These are phyloP conservation scores for Hordeum marinum DNA, from an alignment of 176 grass and related monocot genomes.

Conservation along the genomic window DNA sequence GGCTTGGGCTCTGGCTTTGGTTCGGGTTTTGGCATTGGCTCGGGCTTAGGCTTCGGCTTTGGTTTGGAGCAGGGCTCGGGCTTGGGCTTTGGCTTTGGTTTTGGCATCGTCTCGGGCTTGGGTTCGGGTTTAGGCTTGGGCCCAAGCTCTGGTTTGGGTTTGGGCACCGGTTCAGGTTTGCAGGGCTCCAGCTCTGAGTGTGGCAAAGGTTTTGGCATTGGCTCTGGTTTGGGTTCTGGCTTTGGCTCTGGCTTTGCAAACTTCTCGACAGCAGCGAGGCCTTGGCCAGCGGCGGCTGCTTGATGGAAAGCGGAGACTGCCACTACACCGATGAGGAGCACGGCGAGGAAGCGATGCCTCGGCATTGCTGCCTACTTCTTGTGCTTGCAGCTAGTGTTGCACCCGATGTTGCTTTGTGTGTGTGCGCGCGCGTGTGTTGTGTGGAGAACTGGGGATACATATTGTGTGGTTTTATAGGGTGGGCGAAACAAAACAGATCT, in stretches of 20 bases:
- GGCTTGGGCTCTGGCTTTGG: background rate
- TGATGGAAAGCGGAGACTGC: background rate
- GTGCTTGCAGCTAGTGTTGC: background rate
- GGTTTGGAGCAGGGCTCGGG: background rate
- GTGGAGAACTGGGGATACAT: background rate
- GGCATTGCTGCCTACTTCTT: background rate
- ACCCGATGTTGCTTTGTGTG: too few relatives aligned
- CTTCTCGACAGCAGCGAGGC: background rate
- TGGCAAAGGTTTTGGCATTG: background rate
- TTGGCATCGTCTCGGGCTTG: background rate
- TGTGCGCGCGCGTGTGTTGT: background rate
- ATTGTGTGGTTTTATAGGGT: background rate
- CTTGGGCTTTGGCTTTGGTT: background rate
- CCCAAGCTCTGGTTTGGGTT: background rate
- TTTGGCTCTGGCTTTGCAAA: background rate
- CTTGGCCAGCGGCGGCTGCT: background rate
- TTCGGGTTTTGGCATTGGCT: background rate
- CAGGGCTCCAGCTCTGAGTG: background rate
- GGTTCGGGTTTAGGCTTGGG: background rate
- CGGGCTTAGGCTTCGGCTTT: background rate
- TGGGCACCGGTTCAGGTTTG: background rate
- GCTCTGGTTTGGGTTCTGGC: background rate
- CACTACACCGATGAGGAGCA: background rate
- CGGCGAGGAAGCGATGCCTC: background rate
- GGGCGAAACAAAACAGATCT: background rate